Base-by-base conservation (phyloP, 2,329 filamentous ascomycete genomes). In the Ophiostoma tasmaniense region DNA sequence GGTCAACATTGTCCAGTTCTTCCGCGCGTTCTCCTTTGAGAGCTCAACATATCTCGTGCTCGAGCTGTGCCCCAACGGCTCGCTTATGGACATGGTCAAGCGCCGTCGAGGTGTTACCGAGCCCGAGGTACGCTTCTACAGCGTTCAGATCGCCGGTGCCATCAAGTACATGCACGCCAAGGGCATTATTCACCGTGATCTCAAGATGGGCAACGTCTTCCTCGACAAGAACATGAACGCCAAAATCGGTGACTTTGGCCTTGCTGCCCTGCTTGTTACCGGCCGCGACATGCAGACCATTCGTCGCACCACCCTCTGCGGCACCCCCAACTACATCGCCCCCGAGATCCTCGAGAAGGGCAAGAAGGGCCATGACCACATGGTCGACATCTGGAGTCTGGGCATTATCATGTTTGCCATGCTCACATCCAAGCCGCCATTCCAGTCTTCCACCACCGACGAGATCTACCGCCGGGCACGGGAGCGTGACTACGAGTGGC, bases 341-440 rank as follows among this genome's bases (percentile, higher is more conserved):
- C 95, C 95, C 0, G 95, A 99, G 76, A 97, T 99, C 71, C 80
- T 99, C 67, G 92, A 97, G 76, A 97, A 95, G 82, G 92, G 90
- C 42, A 95, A 92, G 76, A 92, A 94, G 75, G 95, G 95, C 0
- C 95, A 99, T 77, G 95, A 97, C 73, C 93, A 98, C 77, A 97
- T 96, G 82, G 95, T 99, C 3, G 95, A 99, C 77, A 91, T 99
- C 69, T 99, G 96, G 96, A 97, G 94, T 62, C 84, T 99, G 76
- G 95, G 96, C 25, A 95, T 99, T 73, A 99, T 99, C 77, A 93
- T 96, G 89, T 98, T 96, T 80, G 96, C 95, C 66, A 94, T 99
- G 87, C 90, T 98, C 64, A 95, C 95, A 8, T 96, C 95, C 25
- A 96, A 94, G 75, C 94, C 95, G 0, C 95, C 95, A 0, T 99